phyloP scores from a whole-genome alignment of 257 asterid genomes.

The Craterostigma plantagineum region DNA sequence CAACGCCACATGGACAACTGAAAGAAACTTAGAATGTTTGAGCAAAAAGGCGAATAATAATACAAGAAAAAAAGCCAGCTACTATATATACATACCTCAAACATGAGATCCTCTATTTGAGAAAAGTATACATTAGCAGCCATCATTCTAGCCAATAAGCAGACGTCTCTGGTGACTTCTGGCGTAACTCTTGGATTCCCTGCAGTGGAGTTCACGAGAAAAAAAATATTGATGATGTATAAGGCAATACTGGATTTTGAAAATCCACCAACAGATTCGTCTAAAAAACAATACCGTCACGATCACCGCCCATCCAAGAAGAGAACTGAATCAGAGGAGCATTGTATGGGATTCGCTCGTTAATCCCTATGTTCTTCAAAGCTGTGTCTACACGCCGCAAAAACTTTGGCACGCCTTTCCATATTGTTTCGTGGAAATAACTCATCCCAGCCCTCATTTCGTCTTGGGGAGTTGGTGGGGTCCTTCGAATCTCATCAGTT shows the following conservation, averaged over 20 bases:
- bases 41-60: neutral
- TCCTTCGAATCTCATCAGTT: slow-evolving; percentile 91
- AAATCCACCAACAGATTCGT: neutral
- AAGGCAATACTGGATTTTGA: neutral
- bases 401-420: slow-evolving; percentile 92
- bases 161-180: slow-evolving; percentile 89
- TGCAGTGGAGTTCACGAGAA: slow-evolving; percentile 6
- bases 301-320: slow-evolving; percentile 99
- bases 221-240: neutral
- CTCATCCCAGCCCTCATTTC: slow-evolving; percentile 99
- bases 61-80: neutral
- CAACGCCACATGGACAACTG: slow-evolving; percentile 99
- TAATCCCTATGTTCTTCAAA: slow-evolving; percentile 80
- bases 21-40: slow-evolving; percentile 7
- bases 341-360: slow-evolving; percentile 83
- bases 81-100: slow-evolving; percentile 36
- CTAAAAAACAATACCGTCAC: slow-evolving; percentile 46
- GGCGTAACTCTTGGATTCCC: slow-evolving; percentile 98
- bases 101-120: slow-evolving; percentile 91
- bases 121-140: slow-evolving; percentile 85
- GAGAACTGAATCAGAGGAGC: slow-evolving; percentile 86
- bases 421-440: slow-evolving; percentile 86
- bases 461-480: slow-evolving; percentile 93
- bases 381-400: slow-evolving; percentile 87
- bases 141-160: slow-evolving; percentile 92